Evolutionary conservation across 2,329 filamentous ascomycete genomes (phyloP).

Genomic region (Alternaria triticina): DNA sequence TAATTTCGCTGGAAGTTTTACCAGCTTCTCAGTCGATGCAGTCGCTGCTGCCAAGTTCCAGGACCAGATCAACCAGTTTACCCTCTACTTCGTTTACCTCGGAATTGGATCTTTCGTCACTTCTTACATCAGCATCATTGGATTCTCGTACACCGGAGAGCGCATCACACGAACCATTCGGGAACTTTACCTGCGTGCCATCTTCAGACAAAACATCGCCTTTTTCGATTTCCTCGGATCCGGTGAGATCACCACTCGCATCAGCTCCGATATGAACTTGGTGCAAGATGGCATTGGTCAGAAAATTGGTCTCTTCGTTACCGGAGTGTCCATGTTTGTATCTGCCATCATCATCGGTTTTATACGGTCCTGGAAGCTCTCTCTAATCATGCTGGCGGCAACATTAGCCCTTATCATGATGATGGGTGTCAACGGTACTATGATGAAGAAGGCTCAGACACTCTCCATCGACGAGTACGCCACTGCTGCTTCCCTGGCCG

Average conservation of each 20-base stretch:
- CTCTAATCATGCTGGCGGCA: conserved; percentile 82
- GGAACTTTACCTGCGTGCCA: conserved; percentile 69
- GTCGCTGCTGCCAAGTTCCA: conserved; percentile 33
- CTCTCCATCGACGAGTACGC: conserved; percentile 79
- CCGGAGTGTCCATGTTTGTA: conserved; percentile 64
- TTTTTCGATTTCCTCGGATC: conserved; percentile 82
- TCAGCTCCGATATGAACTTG: conserved; percentile 92
- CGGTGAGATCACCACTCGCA: conserved; percentile 93
- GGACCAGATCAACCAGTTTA: conserved; percentile 38
- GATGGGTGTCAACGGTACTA: conserved; percentile 75
- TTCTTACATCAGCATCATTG: conserved; percentile 75
- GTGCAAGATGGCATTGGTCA: conserved; percentile 84
- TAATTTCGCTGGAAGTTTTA: conserved; percentile 48
- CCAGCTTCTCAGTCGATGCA: conserved; percentile 43
- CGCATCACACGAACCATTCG: conserved; percentile 55
- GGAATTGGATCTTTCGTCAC: conserved; percentile 65
- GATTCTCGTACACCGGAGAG: conserved; percentile 75
- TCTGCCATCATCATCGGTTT: conserved; percentile 93
- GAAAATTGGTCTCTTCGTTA: conserved; percentile 46
- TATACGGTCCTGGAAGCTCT: conserved; percentile 90
- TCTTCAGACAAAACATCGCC: conserved; percentile 51
- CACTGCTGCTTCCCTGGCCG: conserved; percentile 83
- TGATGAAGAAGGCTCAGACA: conserved; percentile 79
- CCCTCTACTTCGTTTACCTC: conserved; percentile 50
- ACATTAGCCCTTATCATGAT: conserved; percentile 78